Percentiles rank a stretch among this genome's conserved stretches.
phyloP scores from a whole-genome alignment of 345 rosid genomes.

The Salix viminalis region DNA sequence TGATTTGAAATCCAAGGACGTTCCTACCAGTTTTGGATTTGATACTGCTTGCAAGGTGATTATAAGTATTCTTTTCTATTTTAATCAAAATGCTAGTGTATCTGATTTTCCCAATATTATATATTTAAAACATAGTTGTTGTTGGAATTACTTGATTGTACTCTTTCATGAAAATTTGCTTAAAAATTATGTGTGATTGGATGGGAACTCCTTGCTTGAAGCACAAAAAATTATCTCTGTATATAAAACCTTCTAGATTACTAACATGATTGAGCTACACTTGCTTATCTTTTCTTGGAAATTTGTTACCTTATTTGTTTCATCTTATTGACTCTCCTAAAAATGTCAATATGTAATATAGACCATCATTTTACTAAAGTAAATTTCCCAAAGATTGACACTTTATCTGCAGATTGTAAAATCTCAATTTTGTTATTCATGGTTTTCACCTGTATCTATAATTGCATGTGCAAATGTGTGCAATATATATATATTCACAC shows the following conservation, averaged over 20 bases:
- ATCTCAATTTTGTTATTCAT: background rate
- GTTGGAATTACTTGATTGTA: background rate
- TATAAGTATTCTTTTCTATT: background rate
- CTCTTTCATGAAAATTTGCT: background rate
- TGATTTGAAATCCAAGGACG: slow-evolving; percentile 97
- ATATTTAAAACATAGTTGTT: background rate
- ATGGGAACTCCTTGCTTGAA: background rate
- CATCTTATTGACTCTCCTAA: background rate
- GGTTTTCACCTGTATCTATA: background rate
- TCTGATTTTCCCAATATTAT: background rate
- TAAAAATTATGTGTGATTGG: background rate
- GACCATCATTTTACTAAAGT: background rate
- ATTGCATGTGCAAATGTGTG: background rate
- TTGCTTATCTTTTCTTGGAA: background rate
- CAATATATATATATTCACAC: background rate
- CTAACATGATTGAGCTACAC: background rate
- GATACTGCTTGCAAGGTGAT: slow-evolving; percentile 99
- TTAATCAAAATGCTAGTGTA: background rate
- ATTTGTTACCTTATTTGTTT: background rate
- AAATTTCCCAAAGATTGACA: background rate
- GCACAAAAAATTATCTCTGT: background rate
- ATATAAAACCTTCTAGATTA: background rate
- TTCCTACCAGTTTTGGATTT: slow-evolving; percentile 94
- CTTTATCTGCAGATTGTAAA: background rate
- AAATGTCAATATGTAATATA: background rate